These are phyloP conservation scores for Fusarium tjaetaba DNA, from an alignment of 2,329 filamentous ascomycete genomes.

Conservation along the genomic window DNA sequence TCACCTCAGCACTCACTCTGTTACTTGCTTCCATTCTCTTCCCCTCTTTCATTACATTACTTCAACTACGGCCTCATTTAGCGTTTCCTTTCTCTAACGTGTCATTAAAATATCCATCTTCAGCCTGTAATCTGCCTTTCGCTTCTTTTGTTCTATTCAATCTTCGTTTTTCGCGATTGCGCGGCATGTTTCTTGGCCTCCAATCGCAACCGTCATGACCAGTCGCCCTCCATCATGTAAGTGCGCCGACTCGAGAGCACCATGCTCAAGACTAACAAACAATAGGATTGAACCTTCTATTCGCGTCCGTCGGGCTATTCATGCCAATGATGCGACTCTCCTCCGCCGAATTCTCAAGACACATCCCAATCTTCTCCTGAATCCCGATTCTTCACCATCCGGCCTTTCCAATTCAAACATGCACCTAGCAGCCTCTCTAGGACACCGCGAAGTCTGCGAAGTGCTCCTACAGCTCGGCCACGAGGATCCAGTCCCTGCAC, in stretches of 20 bases:
- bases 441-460: conserved; percentile 73
- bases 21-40: conserved; percentile 5
- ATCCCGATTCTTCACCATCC: conserved; percentile 76
- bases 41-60: conserved; percentile 4
- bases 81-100: background rate
- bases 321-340: conserved; percentile 75
- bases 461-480: conserved; percentile 79
- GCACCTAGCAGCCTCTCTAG: conserved; percentile 80
- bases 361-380: conserved; percentile 77
- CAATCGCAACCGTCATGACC: conserved; percentile 41
- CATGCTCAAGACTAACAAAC: background rate
- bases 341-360: conserved; percentile 80
- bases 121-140: background rate
- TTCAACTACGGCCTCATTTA: background rate
- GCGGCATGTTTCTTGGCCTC: conserved; percentile 35
- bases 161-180: conserved; percentile 10
- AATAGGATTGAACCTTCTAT: conserved; percentile 79
- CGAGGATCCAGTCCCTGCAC: conserved; percentile 75
- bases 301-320: conserved; percentile 84
- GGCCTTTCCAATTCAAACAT: conserved; percentile 84
- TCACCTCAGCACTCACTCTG: conserved; percentile 4
- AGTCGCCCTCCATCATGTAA: conserved; percentile 38
- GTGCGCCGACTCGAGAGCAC: background rate
- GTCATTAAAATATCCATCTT: background rate
- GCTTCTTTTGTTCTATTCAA: background rate